Evolutionary conservation across 2,329 filamentous ascomycete genomes (phyloP).

Genomic region (Penicillium sp.): DNA sequence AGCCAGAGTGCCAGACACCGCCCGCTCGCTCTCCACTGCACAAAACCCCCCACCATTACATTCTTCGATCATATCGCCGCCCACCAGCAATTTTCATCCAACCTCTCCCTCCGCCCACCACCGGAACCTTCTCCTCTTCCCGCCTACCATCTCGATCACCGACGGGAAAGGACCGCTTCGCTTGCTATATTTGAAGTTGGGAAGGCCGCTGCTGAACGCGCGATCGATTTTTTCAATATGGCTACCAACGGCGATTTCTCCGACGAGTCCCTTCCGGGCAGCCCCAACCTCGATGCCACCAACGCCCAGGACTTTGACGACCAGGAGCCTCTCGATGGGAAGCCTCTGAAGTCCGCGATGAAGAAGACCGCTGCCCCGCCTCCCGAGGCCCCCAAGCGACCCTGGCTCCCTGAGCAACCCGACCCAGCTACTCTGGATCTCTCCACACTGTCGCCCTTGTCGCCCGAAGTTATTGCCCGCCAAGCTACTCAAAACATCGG

Average conservation of each 20-base stretch:
- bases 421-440: conserved; percentile 88
- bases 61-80: conserved; percentile 41
- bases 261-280: conserved; percentile 58
- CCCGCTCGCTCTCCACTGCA: conserved; percentile 42
- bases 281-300: conserved; percentile 51
- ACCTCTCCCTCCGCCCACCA: conserved; percentile 24
- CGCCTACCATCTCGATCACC: conserved; percentile 7
- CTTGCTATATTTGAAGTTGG: background rate
- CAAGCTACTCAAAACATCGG: conserved; percentile 98
- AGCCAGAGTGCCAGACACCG: conserved; percentile 26
- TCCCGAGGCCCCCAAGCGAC: conserved; percentile 59
- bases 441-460: conserved; percentile 76
- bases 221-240: conserved; percentile 47
- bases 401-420: conserved; percentile 82
- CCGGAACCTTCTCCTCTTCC: conserved; percentile 8
- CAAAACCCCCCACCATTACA: conserved; percentile 39
- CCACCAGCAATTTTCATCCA: conserved; percentile 42
- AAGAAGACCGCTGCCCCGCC: conserved; percentile 67
- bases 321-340: conserved; percentile 69
- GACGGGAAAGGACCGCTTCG: conserved; percentile 2
- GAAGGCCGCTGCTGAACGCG: conserved; percentile 12
- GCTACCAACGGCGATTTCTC: conserved; percentile 59
- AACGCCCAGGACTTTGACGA: conserved; percentile 71
- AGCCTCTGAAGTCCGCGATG: conserved; percentile 79
- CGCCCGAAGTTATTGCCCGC: conserved; percentile 93